Percentiles rank a stretch among this genome's conserved stretches.
Conservation (phyloP, 2,329 filamentous ascomycete genomes). For the Cladosporium sp. region DNA sequence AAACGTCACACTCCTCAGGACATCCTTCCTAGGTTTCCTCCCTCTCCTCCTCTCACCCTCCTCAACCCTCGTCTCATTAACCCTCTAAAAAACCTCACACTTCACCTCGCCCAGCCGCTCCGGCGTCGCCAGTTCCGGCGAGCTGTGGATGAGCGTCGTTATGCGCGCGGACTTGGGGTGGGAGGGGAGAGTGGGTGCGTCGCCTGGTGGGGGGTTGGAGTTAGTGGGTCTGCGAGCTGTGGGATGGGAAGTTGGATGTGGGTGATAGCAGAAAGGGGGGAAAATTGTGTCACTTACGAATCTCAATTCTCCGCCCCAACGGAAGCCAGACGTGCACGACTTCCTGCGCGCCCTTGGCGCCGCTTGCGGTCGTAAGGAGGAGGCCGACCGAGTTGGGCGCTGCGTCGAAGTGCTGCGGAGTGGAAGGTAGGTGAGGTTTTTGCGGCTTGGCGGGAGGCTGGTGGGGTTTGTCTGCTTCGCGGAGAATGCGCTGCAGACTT, state of each 20-base stretch:
- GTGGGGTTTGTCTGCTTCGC: background rate
- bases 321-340: constrained; percentile 30
- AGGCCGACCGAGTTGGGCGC: constrained; percentile 27
- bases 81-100: constrained; percentile 20
- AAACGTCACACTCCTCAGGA: constrained; percentile 24
- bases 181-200: constrained; percentile 24
- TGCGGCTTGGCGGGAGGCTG: background rate
- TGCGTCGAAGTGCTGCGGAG: constrained; percentile 23
- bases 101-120: constrained; percentile 22
- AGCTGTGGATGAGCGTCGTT: constrained; percentile 26
- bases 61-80: constrained; percentile 12
- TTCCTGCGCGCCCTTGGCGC: constrained; percentile 13
- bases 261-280: background rate
- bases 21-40: background rate
- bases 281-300: constrained; percentile 20
- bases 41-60: constrained; percentile 12
- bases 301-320: constrained; percentile 23
- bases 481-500: constrained; percentile 1
- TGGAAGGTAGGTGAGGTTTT: background rate
- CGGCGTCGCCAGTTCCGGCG: constrained; percentile 18
- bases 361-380: constrained; percentile 22
- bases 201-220: constrained; percentile 15
- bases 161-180: constrained; percentile 26
- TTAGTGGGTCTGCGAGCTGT: background rate
- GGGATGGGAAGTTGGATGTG: background rate